A percentile compares a stretch with the other conserved stretches of the same genome.
Conservation (phyloP, 768 basidiomycete genomes). For the Myochromella boudieri region DNA sequence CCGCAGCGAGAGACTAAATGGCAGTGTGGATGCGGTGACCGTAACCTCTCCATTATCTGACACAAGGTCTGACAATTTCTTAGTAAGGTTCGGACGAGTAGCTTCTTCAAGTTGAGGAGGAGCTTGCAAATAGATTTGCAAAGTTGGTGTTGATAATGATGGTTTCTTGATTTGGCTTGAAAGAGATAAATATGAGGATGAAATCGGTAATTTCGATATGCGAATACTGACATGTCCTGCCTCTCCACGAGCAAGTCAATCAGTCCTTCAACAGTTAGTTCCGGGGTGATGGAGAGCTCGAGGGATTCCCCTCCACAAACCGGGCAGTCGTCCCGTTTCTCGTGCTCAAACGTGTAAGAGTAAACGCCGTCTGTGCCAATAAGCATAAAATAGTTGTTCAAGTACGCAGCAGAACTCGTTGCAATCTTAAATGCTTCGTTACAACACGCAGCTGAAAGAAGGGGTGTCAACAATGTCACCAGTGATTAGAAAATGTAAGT, state of each 20-base stretch:
- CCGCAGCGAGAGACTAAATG: slow-evolving; percentile 78
- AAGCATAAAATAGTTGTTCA: slow-evolving; percentile 98
- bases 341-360: slow-evolving; percentile 96
- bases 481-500: slow-evolving; percentile 14
- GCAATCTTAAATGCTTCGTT: slow-evolving; percentile 99
- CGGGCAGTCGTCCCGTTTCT: slow-evolving; percentile 90
- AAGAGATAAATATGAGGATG: slow-evolving; percentile 9
- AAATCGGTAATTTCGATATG: background rate
- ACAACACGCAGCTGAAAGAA: slow-evolving; percentile 83
- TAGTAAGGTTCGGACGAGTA: slow-evolving; percentile 89
- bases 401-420: slow-evolving; percentile 88
- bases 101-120: slow-evolving; percentile 88
- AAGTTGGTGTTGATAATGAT: slow-evolving; percentile 75
- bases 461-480: slow-evolving; percentile 1
- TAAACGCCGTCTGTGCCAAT: slow-evolving; percentile 97
- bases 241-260: slow-evolving; percentile 86
- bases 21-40: slow-evolving; percentile 86
- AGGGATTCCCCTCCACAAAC: slow-evolving; percentile 93
- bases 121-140: slow-evolving; percentile 89
- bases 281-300: slow-evolving; percentile 66
- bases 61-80: slow-evolving; percentile 82
- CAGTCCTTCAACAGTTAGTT: slow-evolving; percentile 80
- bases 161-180: slow-evolving; percentile 95
- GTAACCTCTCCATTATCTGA: slow-evolving; percentile 74
- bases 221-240: slow-evolving; percentile 78